Evolutionary conservation across 1,284 basidiomycete genomes (phyloP).

Genomic region (Abortiporus biennis): DNA sequence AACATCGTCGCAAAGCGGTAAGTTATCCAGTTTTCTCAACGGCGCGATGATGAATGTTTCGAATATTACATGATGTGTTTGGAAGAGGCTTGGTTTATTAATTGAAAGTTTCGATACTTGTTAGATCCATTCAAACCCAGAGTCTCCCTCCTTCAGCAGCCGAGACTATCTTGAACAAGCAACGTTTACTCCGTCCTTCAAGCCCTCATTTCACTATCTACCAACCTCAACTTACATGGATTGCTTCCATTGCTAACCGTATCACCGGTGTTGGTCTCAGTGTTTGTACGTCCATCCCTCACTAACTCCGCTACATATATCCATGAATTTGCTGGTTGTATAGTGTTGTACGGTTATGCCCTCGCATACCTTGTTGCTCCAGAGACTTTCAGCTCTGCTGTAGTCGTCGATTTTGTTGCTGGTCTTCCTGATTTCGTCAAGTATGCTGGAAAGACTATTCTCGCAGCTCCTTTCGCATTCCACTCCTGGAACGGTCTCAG

Average conservation of each 20-base stretch:
- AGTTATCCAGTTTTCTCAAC: constrained; percentile 3
- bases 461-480: constrained; percentile 85
- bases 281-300: constrained; percentile 46
- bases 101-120: not conserved
- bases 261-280: constrained; percentile 78
- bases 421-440: constrained; percentile 72
- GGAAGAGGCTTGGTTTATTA: not conserved
- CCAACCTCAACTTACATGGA: constrained; percentile 92
- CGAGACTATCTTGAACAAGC: constrained; percentile 75
- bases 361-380: constrained; percentile 86
- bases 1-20: constrained; percentile 44
- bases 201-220: constrained; percentile 96
- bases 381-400: constrained; percentile 69
- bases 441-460: constrained; percentile 65
- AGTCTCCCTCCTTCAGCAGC: constrained; percentile 55
- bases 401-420: constrained; percentile 70
- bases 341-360: constrained; percentile 87
- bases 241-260: constrained; percentile 82
- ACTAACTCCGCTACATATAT: constrained; percentile 3
- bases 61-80: not conserved
- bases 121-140: constrained; percentile 50
- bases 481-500: constrained; percentile 90
- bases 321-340: not conserved
- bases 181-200: constrained; percentile 80
- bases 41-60: not conserved